These are phyloP conservation scores for Bocquillonia castaneifolia DNA, from an alignment of 441 rosid species.

Conservation along the genomic window DNA sequence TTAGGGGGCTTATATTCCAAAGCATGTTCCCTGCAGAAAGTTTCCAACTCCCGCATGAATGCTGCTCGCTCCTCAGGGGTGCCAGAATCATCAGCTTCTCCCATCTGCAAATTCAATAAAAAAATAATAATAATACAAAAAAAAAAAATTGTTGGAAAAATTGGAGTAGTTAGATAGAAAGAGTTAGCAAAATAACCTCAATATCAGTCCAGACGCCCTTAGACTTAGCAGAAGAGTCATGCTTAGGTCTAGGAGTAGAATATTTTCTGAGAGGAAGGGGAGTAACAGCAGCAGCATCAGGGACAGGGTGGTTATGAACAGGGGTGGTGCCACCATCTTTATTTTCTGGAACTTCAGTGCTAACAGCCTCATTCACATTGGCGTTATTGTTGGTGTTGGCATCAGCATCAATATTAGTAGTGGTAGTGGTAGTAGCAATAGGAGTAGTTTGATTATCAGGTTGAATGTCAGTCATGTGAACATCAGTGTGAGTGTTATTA, in stretches of 20 bases:
- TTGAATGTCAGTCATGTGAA: constrained; percentile 35
- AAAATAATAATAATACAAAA: constrained; percentile 11
- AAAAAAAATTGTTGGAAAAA: background rate
- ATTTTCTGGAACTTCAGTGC: constrained; percentile 25
- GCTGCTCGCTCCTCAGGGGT: constrained; percentile 62
- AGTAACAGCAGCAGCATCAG: constrained; percentile 20
- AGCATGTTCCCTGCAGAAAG: constrained; percentile 50
- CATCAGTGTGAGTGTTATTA: constrained; percentile 44
- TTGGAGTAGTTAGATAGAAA: too few relatives aligned
- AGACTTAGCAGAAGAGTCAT: constrained; percentile 40
- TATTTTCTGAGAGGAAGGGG: constrained; percentile 26
- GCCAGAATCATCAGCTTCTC: constrained; percentile 56
- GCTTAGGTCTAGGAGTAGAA: constrained; percentile 31
- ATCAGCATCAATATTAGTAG: background rate
- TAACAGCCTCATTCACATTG: constrained; percentile 19
- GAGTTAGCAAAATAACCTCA: constrained; percentile 42
- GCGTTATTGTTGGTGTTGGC: constrained; percentile 23
- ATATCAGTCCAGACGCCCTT: constrained; percentile 63
- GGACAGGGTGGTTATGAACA: constrained; percentile 23
- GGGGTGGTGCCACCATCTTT: constrained; percentile 15
- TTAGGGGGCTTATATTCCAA: constrained; percentile 80
- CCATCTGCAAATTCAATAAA: constrained; percentile 51
- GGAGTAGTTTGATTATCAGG: constrained; percentile 22
- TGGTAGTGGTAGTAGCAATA: background rate
- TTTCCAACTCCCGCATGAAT: constrained; percentile 79